Percentiles rank a stretch among this genome's conserved stretches.
Conservation (phyloP, 2,329 filamentous ascomycete genomes). For the Cytospora chrysosperma region DNA sequence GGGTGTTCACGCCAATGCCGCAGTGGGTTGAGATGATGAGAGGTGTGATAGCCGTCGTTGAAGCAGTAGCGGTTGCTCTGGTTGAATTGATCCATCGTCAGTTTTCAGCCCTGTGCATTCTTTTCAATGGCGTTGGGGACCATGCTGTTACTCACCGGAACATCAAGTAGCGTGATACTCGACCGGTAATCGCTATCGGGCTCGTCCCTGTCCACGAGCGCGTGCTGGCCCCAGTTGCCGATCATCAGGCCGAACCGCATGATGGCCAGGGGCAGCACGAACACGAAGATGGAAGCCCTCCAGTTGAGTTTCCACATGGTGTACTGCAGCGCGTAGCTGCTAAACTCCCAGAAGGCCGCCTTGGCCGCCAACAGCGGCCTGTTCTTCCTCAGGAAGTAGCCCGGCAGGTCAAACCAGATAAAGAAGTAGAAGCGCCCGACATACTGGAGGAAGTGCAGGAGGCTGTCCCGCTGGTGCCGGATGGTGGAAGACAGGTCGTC, state of each 20-base stretch:
- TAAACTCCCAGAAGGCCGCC: conserved; percentile 60
- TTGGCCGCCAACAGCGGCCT: conserved; percentile 54
- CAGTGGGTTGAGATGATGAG: conserved; percentile 74
- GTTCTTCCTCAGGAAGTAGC: conserved; percentile 69
- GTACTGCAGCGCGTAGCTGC: conserved; percentile 53
- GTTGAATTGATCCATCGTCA: conserved; percentile 23
- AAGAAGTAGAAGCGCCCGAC: conserved; percentile 71
- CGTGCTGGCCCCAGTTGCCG: conserved; percentile 83
- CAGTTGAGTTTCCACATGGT: conserved; percentile 51
- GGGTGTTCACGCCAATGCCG: conserved; percentile 83
- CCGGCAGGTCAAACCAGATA: conserved; percentile 71
- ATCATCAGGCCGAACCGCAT: conserved; percentile 74
- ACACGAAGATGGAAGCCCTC: conserved; percentile 60
- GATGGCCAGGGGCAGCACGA: conserved; percentile 64
- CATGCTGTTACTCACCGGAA: conserved; percentile 57
- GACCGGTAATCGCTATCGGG: conserved; percentile 77
- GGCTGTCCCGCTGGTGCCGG: conserved; percentile 70
- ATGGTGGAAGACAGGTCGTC: conserved; percentile 75
- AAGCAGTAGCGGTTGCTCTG: conserved; percentile 80
- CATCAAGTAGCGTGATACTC: conserved; percentile 77
- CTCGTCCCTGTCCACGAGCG: conserved; percentile 72
- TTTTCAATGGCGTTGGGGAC: too few relatives aligned
- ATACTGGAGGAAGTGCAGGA: conserved; percentile 68
- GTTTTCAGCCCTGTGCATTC: too few relatives aligned
- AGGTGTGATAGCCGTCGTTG: conserved; percentile 82